A percentile compares a stretch with the other conserved stretches of the same genome.
phyloP scores from a whole-genome alignment of 495 filamentous ascomycete species.

The Tetracladium setigerum region DNA sequence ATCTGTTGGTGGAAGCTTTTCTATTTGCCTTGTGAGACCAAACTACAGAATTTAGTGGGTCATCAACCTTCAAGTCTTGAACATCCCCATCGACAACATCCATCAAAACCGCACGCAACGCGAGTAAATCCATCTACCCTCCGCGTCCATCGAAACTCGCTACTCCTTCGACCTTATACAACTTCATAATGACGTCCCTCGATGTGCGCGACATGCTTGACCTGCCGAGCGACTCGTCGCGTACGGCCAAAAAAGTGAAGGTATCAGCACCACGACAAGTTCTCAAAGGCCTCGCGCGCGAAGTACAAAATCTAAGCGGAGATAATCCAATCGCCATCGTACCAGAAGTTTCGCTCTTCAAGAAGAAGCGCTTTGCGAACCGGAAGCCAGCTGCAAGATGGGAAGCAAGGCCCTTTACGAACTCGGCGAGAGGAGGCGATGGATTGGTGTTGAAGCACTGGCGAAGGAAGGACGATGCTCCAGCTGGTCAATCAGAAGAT shows the following conservation, averaged over 20 bases:
- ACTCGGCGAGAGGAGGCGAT: constrained; percentile 41
- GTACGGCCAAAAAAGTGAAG: constrained; percentile 73
- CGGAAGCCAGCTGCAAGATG: constrained; percentile 58
- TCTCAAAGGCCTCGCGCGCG: constrained; percentile 48
- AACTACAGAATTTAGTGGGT: neutral
- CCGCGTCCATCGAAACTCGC: neutral
- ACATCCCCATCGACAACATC: neutral
- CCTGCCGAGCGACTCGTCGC: constrained; percentile 51
- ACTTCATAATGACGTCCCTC: constrained; percentile 56
- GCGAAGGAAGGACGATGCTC: constrained; percentile 38
- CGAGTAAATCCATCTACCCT: neutral
- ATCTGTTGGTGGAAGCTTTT: too few relatives aligned
- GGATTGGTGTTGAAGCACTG: constrained; percentile 61
- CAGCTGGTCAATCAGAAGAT: constrained; percentile 14
- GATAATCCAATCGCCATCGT: constrained; percentile 42
- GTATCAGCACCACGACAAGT: constrained; percentile 58
- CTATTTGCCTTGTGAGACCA: too few relatives aligned
- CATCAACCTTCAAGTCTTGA: neutral
- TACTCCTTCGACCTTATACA: neutral
- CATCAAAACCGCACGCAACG: neutral
- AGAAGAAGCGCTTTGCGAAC: constrained; percentile 39
- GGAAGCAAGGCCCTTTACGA: constrained; percentile 45
- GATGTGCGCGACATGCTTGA: constrained; percentile 90
- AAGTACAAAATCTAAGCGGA: constrained; percentile 50
- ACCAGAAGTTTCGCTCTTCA: constrained; percentile 35